phyloP scores from a whole-genome alignment of 352 stramenopile species.

The Hyaloperonospora arabidopsidis region DNA sequence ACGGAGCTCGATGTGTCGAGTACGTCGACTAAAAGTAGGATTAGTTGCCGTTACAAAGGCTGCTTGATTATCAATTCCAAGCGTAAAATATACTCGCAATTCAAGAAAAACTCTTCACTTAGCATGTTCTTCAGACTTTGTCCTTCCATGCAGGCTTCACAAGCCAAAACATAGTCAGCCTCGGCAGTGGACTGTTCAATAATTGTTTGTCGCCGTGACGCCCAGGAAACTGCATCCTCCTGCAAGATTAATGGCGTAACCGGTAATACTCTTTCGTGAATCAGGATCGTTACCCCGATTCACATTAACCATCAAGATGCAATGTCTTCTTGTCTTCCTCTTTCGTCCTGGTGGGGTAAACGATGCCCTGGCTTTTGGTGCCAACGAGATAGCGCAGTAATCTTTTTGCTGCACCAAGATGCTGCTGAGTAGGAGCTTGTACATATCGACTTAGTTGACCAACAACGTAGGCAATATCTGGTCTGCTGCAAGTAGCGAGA shows the following conservation, averaged over 20 bases:
- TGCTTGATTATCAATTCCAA: constrained; percentile 1
- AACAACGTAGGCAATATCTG: background rate
- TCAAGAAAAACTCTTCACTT: too few species aligned
- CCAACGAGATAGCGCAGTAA: background rate
- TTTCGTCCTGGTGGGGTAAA: background rate
- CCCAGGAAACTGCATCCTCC: background rate
- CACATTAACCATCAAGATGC: background rate
- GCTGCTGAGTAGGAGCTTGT: background rate
- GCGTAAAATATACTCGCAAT: too few species aligned
- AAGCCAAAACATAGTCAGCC: too few species aligned
- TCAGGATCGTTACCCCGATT: background rate
- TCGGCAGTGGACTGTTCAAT: background rate
- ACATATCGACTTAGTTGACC: too few species aligned
- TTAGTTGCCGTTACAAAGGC: background rate
- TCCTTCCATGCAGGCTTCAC: too few species aligned
- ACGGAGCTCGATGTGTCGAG: background rate
- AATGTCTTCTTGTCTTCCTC: background rate
- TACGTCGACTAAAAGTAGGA: constrained; percentile 6
- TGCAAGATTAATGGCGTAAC: background rate
- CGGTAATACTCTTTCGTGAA: background rate
- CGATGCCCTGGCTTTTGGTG: background rate
- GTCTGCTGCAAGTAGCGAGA: background rate
- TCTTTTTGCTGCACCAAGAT: background rate
- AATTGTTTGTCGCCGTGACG: background rate
- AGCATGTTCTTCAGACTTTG: too few species aligned